Evolutionary conservation across 345 rosid genomes (phyloP), one percentile per base, ranked within the genome.

Genomic region (Gossypium australe): DNA sequence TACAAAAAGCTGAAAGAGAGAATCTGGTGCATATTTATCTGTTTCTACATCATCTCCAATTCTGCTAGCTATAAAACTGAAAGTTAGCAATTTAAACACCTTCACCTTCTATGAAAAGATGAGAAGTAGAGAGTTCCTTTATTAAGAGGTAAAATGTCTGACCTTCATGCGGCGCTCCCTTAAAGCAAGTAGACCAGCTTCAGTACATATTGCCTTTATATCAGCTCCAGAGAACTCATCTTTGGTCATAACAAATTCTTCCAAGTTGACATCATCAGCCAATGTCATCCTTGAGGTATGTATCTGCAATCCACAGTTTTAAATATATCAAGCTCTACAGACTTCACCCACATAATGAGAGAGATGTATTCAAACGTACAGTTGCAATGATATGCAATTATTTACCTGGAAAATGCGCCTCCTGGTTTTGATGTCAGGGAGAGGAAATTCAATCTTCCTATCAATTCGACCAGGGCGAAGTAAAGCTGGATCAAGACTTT

Each of bases 161-260:
- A 56, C 60, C 60, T 56, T 56, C 60, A 56, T 56, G 60, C 60
- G 60, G 9, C 60, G 25, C 60, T 56, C 60, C 9, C 60, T 56
- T 56, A 56, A 20, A 56, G 60, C 60, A 9, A 56, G 60, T n/a
- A 56, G 22, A 59, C 99, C 97, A 64, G 98, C 97, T 81, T 96
- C 99, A 0, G 99, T 93, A 80, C 99, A 95, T 66, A 93, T 95
- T 24, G 97, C 98, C 76, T 95, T 95, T 71, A 95, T 93, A 75
- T 95, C 98, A 57, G 98, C 99, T 75, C 98, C 99, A 47, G 99
- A 93, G 75, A 95, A 93, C 79, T 93, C 97, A 65, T 96, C 99
- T 76, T 93, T 95, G 1, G 99, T 95, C 97, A 93, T 93, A 49
- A 92, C 97, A 86, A 96, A 92, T 82, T 96, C 99, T 86, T 96